These are phyloP conservation scores for Neofusicoccum laricinum DNA, from an alignment of 2,329 filamentous ascomycete species.

Conservation along the genomic window DNA sequence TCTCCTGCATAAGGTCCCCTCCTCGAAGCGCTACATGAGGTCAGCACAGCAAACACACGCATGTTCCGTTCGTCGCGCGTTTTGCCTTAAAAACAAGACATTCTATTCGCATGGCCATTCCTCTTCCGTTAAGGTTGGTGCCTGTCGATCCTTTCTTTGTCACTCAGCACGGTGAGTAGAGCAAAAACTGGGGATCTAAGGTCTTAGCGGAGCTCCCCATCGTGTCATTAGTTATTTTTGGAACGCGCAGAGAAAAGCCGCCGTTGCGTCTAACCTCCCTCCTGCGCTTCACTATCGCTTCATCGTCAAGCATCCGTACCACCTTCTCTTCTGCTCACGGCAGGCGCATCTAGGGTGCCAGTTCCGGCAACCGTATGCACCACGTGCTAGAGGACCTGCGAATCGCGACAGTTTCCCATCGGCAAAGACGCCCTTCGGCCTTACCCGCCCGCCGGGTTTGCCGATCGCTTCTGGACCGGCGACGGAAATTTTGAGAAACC, in stretches of 20 bases:
- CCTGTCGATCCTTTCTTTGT: neutral
- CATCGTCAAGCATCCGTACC: too few species aligned
- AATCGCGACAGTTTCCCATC: conserved; percentile 4
- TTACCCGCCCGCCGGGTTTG: neutral
- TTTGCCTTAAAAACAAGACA: neutral
- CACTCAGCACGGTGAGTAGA: neutral
- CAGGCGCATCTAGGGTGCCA: neutral
- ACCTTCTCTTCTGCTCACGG: too few species aligned
- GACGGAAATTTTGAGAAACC: neutral
- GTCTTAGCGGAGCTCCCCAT: neutral
- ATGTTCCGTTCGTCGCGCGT: neutral
- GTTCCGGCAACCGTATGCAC: neutral
- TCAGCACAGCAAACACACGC: too few species aligned
- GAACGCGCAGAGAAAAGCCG: too few species aligned
- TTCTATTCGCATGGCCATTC: neutral
- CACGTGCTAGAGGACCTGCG: too few species aligned
- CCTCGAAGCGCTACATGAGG: too few species aligned
- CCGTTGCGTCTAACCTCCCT: too few species aligned
- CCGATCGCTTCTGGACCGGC: neutral
- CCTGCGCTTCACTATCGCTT: too few species aligned
- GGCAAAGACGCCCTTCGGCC: neutral
- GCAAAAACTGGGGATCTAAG: neutral
- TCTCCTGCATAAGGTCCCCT: too few species aligned
- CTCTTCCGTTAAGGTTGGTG: neutral
- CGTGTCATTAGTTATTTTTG: neutral